A percentile compares a stretch with the other conserved stretches of the same genome.
phyloP scores from a whole-genome alignment of 2,329 filamentous ascomycete species.

The Truncatella angustata region DNA sequence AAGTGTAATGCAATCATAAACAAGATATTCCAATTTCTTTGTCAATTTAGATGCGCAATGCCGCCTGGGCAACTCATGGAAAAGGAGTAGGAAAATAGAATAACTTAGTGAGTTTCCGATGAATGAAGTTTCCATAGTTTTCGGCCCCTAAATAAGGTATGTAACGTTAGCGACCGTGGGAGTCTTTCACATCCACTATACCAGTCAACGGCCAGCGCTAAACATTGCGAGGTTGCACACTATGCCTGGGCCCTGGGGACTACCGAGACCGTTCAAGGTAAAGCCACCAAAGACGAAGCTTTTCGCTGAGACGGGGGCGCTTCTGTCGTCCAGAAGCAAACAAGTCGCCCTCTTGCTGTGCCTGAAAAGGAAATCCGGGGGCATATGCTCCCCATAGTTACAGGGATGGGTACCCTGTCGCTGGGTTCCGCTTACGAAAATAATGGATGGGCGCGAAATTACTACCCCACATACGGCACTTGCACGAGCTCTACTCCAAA shows the following conservation, averaged over 20 bases:
- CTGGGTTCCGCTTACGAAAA: conserved; percentile 1
- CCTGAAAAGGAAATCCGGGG: conserved; percentile 9
- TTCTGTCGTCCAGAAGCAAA: neutral
- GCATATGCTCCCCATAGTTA: neutral
- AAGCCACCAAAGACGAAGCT: neutral
- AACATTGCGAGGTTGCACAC: neutral
- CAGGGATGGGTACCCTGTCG: neutral
- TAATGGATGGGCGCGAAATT: conserved; percentile 3
- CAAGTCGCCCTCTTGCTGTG: neutral
- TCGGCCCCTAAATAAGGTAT: no score
- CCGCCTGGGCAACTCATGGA: no score
- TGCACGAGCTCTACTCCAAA: conserved; percentile 7
- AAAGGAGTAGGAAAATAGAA: no score
- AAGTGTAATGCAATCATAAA: no score
- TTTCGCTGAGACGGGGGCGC: neutral
- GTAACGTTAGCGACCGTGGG: neutral
- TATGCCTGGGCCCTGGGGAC: neutral
- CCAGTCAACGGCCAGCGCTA: neutral
- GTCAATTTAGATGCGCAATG: no score
- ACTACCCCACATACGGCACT: conserved; percentile 7
- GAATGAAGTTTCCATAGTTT: neutral
- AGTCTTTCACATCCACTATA: neutral
- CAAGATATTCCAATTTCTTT: no score
- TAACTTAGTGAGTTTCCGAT: neutral
- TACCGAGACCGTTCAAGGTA: neutral